Percentiles rank a stretch among this genome's conserved stretches.
Conservation (phyloP, 148 eudicot species). For the Chenopodium suecicum region DNA sequence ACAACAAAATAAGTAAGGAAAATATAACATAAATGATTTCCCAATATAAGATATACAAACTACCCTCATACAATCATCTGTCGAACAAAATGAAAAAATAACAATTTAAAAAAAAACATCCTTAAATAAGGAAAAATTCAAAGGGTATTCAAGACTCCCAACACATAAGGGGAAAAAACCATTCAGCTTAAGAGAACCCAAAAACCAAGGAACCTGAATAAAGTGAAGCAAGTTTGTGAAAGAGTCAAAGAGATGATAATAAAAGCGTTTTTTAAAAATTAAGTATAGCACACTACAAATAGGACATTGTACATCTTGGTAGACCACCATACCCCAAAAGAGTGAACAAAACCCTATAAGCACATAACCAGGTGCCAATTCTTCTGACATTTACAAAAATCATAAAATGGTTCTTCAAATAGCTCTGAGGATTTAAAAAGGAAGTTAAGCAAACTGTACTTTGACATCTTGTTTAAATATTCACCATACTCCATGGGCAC, state of each 20-base stretch:
- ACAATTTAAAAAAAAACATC: too few relatives aligned
- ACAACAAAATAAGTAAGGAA: constrained; percentile 8
- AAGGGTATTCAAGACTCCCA: too few relatives aligned
- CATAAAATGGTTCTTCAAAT: neutral
- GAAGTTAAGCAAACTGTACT: constrained; percentile 40
- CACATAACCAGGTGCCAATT: neutral
- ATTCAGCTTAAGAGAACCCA: neutral
- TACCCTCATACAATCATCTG: too few relatives aligned
- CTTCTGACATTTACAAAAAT: neutral
- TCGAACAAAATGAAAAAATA: too few relatives aligned
- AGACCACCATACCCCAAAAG: neutral
- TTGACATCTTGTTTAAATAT: constrained; percentile 76
- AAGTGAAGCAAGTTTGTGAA: neutral
- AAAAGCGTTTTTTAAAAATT: neutral
- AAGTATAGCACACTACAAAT: neutral
- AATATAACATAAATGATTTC: neutral
- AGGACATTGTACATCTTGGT: neutral
- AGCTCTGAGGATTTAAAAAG: neutral
- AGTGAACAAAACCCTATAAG: neutral
- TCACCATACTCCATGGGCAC: constrained; percentile 93
- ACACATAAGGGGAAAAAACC: neutral
- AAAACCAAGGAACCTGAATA: neutral
- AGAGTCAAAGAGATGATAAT: neutral
- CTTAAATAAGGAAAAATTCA: too few relatives aligned
- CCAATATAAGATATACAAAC: too few relatives aligned